Base-by-base conservation (phyloP, 2,329 filamentous ascomycete species). In the Aphanocladium album region DNA sequence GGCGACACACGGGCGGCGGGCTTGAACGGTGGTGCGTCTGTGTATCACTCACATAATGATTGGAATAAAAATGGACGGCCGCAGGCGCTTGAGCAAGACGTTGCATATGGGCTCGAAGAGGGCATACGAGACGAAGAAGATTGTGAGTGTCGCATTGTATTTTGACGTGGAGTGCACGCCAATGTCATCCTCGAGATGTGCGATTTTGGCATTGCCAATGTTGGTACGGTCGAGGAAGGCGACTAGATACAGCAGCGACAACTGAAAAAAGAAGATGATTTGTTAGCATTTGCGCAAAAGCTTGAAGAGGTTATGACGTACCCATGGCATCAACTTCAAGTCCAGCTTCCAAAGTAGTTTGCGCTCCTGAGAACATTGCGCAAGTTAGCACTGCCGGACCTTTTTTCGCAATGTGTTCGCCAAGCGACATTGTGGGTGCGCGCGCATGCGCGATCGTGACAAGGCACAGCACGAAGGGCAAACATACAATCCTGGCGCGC, bases 61-160 rank as follows among this genome's bases (percentile, higher is more conserved):
- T 2, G 91, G 89, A 60, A 96, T 85, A 70, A 96, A 96, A 57
- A 93, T 76, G 43, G 88, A 90, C 0, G 92, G 92, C 1, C 86
- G 82, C 63, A 90, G 77, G 19, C 80, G 82, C 75, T 96, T 96
- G 62, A 96, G 84, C 25, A 96, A 74, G 51, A 93, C 78, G 71
- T 96, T 96, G 62, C 90, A 91, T 47, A 92, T 67, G 0, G 86
- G 85, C 71, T 95, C 91, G 64, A 91, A 92, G 37, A 92, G 74
- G 2, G 89, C 82, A 71, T 96, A 96, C 0, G 89, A 91, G 54
- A 96, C 80, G 76, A 96, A 96, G 77, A 96, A 96, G 66, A 96
- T 88, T 37, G 89, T 90, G 8, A 96, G 79, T 0, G 87, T 83
- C 23, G 83, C 79, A 71, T 93, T 93, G 76, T 92, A 96, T 69